Percentiles rank a stretch among this genome's conserved stretches.
Evolutionary conservation across 2,329 filamentous ascomycete species (phyloP).

Genomic region (Penicillium vulpinum): DNA sequence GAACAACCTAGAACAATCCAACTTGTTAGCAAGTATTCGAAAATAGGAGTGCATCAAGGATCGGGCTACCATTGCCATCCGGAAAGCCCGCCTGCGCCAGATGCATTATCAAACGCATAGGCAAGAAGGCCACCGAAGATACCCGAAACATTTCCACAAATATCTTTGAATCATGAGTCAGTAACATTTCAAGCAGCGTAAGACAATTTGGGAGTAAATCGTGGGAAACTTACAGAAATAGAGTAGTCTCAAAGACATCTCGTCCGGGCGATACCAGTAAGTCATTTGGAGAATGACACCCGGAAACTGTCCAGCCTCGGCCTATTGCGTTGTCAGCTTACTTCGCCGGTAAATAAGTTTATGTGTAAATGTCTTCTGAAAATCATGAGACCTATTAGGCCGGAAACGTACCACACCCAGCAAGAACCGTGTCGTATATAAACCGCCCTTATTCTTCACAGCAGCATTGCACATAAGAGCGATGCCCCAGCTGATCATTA

Average conservation of each 20-base stretch:
- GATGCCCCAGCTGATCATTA: conserved; percentile 31
- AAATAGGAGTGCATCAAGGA: not conserved
- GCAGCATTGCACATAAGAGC: conserved; percentile 41
- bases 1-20: conserved; percentile 19
- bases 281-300: conserved; percentile 46
- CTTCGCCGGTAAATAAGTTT: too few relatives aligned
- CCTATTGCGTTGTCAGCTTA: conserved; percentile 3
- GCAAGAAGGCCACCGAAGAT: conserved; percentile 48
- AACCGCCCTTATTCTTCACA: conserved; percentile 40
- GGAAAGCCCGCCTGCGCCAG: conserved; percentile 35
- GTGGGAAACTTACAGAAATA: conserved; percentile 45
- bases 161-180: conserved; percentile 26
- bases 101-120: conserved; percentile 46
- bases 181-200: conserved; percentile 9
- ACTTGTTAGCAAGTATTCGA: not conserved
- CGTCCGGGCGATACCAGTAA: conserved; percentile 51
- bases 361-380: too few relatives aligned
- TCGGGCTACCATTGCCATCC: conserved; percentile 29
- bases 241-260: conserved; percentile 45
- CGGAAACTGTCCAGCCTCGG: conserved; percentile 47
- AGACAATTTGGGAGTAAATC: conserved; percentile 1
- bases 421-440: conserved; percentile 45
- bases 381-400: not conserved
- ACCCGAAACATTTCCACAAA: conserved; percentile 44
- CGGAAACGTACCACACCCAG: conserved; percentile 38